Conservation (phyloP, 1,284 basidiomycete genomes). For the Irpex rosettiformis region DNA sequence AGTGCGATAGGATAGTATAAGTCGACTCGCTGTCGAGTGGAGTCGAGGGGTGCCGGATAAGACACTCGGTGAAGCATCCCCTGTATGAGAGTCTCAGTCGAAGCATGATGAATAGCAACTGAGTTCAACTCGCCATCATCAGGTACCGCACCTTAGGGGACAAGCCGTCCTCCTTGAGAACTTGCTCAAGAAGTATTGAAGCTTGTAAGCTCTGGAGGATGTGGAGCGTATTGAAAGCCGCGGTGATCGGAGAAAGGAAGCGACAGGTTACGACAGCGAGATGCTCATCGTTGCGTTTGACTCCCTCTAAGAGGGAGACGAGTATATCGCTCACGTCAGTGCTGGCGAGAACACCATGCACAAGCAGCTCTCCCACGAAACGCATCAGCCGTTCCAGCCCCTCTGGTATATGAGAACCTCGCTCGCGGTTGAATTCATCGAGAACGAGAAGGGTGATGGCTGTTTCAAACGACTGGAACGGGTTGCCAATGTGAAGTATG, state of each 20-base stretch:
- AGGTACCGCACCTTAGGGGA: conserved; percentile 24
- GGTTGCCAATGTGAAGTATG: conserved; percentile 22
- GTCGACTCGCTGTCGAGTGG: conserved; percentile 20
- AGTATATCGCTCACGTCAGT: conserved; percentile 23
- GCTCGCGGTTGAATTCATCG: conserved; percentile 14
- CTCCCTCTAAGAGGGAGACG: conserved; percentile 16
- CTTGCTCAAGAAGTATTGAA: conserved; percentile 16
- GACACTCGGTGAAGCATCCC: conserved; percentile 22
- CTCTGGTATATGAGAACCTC: not conserved
- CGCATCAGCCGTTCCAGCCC: conserved; percentile 12
- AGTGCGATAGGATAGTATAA: conserved; percentile 23
- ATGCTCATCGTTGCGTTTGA: conserved; percentile 16
- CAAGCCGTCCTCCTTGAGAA: conserved; percentile 23
- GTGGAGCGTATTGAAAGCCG: conserved; percentile 22
- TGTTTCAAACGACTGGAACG: conserved; percentile 21
- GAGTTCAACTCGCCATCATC: conserved; percentile 22
- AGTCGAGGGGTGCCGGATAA: conserved; percentile 24
- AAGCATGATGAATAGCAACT: not conserved
- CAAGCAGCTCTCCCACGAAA: conserved; percentile 26
- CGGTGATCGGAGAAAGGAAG: conserved; percentile 21
- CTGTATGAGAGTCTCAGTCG: conserved; percentile 5
- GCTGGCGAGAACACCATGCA: conserved; percentile 20
- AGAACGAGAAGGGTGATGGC: conserved; percentile 15
- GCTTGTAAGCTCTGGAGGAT: conserved; percentile 20
- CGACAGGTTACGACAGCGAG: conserved; percentile 20